These are phyloP conservation scores for Solanum chacoense DNA, from an alignment of 305 asterid species.

Conservation along the genomic window DNA sequence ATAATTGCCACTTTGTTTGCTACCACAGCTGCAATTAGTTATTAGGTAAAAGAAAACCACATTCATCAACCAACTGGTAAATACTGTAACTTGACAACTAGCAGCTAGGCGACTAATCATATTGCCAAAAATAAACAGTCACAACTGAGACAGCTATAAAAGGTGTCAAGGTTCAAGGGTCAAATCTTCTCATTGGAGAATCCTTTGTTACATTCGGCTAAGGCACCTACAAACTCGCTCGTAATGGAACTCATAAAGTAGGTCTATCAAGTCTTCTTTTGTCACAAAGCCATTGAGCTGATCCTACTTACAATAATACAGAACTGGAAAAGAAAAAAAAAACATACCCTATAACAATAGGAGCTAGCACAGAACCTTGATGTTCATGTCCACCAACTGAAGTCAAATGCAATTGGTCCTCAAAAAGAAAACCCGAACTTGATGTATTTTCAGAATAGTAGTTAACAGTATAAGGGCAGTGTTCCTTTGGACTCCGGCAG, in stretches of 20 bases:
- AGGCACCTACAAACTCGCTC: background rate
- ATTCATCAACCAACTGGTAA: background rate
- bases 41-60: background rate
- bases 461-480: slow-evolving; percentile 51
- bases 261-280: background rate
- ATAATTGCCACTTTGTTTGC: slow-evolving; percentile 75
- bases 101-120: background rate
- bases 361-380: slow-evolving; percentile 34
- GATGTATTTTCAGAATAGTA: slow-evolving; percentile 56
- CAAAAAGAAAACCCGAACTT: slow-evolving; percentile 68
- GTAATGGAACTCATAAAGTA: background rate
- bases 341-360: slow-evolving; percentile 53
- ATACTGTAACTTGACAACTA: background rate
- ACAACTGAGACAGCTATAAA: background rate
- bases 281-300: background rate
- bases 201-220: background rate
- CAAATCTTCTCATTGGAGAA: background rate
- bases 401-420: slow-evolving; percentile 58
- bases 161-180: background rate
- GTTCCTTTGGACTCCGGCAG: slow-evolving; percentile 48
- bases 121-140: background rate
- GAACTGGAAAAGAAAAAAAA: background rate
- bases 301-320: background rate
- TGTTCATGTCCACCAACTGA: slow-evolving; percentile 31
- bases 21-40: slow-evolving; percentile 57